phyloP scores from a whole-genome alignment of 805 yeast species.

The Teunomyces gatunensis region DNA sequence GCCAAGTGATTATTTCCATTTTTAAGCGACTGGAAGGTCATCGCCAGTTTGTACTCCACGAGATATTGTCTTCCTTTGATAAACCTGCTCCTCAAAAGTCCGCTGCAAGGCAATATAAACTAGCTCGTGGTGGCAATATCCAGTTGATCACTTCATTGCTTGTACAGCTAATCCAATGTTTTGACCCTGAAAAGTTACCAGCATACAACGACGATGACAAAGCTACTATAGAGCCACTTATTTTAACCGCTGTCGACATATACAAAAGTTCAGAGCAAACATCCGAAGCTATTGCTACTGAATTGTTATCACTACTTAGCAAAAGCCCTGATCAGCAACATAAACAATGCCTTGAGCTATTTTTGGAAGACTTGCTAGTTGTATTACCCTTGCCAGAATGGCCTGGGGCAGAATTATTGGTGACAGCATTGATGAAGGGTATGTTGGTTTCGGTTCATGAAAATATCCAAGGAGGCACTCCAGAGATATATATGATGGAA shows the following conservation, averaged over 20 bases:
- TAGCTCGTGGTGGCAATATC: conserved; percentile 46
- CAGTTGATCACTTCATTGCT: conserved; percentile 49
- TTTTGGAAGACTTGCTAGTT: conserved; percentile 54
- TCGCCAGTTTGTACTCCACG: conserved; percentile 58
- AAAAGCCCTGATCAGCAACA: conserved; percentile 25
- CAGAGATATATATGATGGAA: conserved; percentile 56
- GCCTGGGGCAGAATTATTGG: conserved; percentile 54
- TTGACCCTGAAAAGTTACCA: conserved; percentile 16
- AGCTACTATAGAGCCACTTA: background rate
- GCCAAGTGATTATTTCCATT: conserved; percentile 32
- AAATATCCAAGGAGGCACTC: conserved; percentile 23
- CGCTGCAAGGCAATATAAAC: conserved; percentile 40
- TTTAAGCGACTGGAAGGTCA: conserved; percentile 47
- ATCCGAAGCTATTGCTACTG: conserved; percentile 27
- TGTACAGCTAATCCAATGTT: conserved; percentile 39
- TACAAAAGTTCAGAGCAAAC: conserved; percentile 9
- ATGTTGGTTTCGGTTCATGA: conserved; percentile 40
- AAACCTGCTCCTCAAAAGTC: conserved; percentile 46
- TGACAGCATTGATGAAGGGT: conserved; percentile 44
- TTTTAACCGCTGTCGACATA: background rate
- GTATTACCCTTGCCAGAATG: conserved; percentile 58
- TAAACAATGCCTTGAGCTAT: conserved; percentile 46
- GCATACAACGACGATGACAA: background rate
- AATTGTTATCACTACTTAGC: conserved; percentile 15
- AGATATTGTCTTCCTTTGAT: conserved; percentile 52